Evolutionary conservation across 257 asterid genomes (phyloP).

Genomic region (Echium plantagineum): DNA sequence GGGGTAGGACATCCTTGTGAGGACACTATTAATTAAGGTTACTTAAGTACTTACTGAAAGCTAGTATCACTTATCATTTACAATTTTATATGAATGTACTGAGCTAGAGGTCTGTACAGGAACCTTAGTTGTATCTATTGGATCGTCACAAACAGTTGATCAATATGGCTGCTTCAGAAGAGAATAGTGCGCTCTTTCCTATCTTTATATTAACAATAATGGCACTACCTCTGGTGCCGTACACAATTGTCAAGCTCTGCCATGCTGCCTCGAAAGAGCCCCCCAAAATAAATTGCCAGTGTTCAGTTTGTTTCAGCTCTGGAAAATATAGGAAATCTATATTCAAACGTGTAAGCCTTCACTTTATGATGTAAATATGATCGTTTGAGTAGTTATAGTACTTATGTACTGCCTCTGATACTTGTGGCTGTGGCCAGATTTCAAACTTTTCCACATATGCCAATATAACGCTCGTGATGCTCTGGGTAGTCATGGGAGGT

Average conservation of each 20-base stretch:
- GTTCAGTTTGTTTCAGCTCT: conserved; percentile 80
- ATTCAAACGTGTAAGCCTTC: conserved; percentile 62
- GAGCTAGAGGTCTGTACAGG: conserved; percentile 19
- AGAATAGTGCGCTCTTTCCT: conserved; percentile 81
- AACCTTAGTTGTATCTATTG: neutral
- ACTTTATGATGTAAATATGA: neutral
- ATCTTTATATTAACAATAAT: conserved; percentile 83
- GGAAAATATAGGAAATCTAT: conserved; percentile 92
- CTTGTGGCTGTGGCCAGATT: conserved; percentile 41
- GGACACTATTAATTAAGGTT: neutral
- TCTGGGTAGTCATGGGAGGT: conserved; percentile 73
- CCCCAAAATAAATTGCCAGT: conserved; percentile 53
- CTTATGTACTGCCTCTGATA: neutral
- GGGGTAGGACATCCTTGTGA: neutral
- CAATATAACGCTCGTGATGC: conserved; percentile 77
- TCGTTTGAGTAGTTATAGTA: neutral
- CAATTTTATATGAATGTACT: neutral
- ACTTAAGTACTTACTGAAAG: neutral
- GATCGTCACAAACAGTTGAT: conserved; percentile 16
- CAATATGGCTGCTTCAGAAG: conserved; percentile 80
- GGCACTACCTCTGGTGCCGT: conserved; percentile 92
- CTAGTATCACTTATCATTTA: neutral
- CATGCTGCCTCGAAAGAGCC: conserved; percentile 52
- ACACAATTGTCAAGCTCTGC: conserved; percentile 61
- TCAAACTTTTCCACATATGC: conserved; percentile 89